phyloP scores from a whole-genome alignment of 805 yeast genomes.

The Nakazawaea holstii region DNA sequence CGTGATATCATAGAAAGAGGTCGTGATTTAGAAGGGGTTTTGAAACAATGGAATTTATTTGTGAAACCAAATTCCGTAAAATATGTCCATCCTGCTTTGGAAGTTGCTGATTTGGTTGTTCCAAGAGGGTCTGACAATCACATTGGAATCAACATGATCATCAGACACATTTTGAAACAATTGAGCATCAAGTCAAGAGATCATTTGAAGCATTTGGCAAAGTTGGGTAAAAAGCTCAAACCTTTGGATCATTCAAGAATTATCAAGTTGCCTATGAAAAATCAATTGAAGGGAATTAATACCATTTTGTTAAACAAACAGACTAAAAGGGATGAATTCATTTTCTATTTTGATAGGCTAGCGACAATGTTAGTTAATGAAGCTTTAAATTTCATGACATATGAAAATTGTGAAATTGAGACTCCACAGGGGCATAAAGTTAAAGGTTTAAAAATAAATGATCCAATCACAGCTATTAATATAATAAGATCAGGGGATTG shows the following conservation, averaged over 20 bases:
- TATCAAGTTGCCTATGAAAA: conserved; percentile 39
- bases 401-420: conserved; percentile 26
- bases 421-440: conserved; percentile 20
- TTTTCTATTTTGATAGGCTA: conserved; percentile 82
- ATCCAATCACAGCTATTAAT: conserved; percentile 64
- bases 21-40: conserved; percentile 74
- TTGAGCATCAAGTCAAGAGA: conserved; percentile 55
- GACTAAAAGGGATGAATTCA: conserved; percentile 68
- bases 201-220: conserved; percentile 61
- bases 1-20: conserved; percentile 87
- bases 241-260: conserved; percentile 28
- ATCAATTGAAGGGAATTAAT: conserved; percentile 68
- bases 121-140: conserved; percentile 85
- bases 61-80: conserved; percentile 90
- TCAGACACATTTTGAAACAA: conserved; percentile 73
- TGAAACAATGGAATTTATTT: conserved; percentile 83
- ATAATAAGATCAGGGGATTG: conserved; percentile 91
- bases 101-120: conserved; percentile 78
- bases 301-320: conserved; percentile 57
- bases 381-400: conserved; percentile 59
- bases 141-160: conserved; percentile 75
- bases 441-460: conserved; percentile 26
- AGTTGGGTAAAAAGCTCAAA: conserved; percentile 41
- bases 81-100: conserved; percentile 69
- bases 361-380: conserved; percentile 61